Percentiles rank a stretch among this genome's conserved stretches.
These are phyloP conservation scores for Colletotrichum costaricense DNA, from an alignment of 2,329 filamentous ascomycete species.

Conservation along the genomic window DNA sequence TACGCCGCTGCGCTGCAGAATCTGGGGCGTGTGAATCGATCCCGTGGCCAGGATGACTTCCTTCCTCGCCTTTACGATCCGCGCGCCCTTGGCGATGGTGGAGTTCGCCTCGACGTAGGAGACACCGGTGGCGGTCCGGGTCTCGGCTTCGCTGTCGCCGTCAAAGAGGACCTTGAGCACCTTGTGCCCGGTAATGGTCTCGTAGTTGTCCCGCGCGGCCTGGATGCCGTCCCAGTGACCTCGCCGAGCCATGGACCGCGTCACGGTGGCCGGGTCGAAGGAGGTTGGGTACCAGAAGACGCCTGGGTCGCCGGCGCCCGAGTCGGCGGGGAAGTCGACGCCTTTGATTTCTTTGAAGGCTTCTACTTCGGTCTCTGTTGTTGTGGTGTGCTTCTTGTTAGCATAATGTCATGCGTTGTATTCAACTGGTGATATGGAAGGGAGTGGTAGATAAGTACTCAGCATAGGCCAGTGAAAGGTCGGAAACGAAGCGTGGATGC, in stretches of 20 bases:
- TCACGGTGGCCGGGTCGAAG: conserved; percentile 41
- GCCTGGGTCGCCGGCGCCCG: conserved; percentile 41
- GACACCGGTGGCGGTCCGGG: conserved; percentile 38
- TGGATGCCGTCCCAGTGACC: conserved; percentile 43
- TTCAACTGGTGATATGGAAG: neutral
- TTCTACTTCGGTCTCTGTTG: conserved; percentile 38
- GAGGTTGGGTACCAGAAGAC: conserved; percentile 48
- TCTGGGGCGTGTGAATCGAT: conserved; percentile 53
- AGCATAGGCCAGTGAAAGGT: conserved; percentile 38
- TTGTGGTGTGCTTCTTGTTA: neutral
- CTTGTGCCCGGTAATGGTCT: conserved; percentile 42
- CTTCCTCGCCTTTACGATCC: conserved; percentile 39
- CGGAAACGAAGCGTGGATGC: conserved; percentile 41
- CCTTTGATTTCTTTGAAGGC: conserved; percentile 39
- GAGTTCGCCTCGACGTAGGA: conserved; percentile 37
- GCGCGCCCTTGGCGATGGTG: conserved; percentile 24
- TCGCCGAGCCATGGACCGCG: conserved; percentile 43
- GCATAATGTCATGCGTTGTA: neutral
- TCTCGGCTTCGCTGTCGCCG: conserved; percentile 37
- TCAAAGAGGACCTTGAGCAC: conserved; percentile 52
- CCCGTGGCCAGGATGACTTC: conserved; percentile 57
- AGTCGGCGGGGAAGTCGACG: conserved; percentile 40
- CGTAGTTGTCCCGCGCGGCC: conserved; percentile 33
- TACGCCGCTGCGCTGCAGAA: conserved; percentile 56
- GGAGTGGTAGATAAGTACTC: conserved; percentile 14